phyloP scores from a whole-genome alignment of 257 asterid genomes.

The Scutellaria minor region DNA sequence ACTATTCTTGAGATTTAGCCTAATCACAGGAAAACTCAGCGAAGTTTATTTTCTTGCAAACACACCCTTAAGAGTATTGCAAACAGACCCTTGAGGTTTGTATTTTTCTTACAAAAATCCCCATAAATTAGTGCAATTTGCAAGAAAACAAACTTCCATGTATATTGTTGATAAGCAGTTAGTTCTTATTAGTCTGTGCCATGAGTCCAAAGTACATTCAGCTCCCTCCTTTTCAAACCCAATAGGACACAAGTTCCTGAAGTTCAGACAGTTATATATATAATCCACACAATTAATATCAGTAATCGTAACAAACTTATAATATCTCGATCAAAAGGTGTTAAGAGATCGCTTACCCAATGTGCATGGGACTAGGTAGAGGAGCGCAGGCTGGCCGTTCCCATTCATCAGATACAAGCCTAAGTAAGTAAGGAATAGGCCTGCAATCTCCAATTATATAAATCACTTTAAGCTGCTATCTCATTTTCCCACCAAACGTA shows the following conservation, averaged over 20 bases:
- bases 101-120: neutral
- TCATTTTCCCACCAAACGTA: conserved; percentile 12
- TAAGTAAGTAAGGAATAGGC: conserved; percentile 51
- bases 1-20: neutral
- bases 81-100: neutral
- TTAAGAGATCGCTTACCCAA: conserved; percentile 44
- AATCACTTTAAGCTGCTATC: conserved; percentile 15
- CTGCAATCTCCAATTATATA: conserved; percentile 41
- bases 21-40: neutral
- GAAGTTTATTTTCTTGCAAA: neutral
- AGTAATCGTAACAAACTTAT: neutral
- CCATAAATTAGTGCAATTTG: neutral
- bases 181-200: conserved; percentile 30
- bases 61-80: neutral
- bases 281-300: neutral
- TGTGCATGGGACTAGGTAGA: conserved; percentile 68
- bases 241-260: conserved; percentile 47
- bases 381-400: conserved; percentile 70
- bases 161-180: neutral
- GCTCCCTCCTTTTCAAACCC: conserved; percentile 53
- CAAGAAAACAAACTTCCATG: neutral
- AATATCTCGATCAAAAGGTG: neutral
- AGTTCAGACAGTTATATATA: neutral
- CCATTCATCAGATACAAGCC: conserved; percentile 62
- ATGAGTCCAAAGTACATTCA: conserved; percentile 49